Conservation (phyloP, 1,139 yeast species). For the Magnusiomyces magnusii region DNA sequence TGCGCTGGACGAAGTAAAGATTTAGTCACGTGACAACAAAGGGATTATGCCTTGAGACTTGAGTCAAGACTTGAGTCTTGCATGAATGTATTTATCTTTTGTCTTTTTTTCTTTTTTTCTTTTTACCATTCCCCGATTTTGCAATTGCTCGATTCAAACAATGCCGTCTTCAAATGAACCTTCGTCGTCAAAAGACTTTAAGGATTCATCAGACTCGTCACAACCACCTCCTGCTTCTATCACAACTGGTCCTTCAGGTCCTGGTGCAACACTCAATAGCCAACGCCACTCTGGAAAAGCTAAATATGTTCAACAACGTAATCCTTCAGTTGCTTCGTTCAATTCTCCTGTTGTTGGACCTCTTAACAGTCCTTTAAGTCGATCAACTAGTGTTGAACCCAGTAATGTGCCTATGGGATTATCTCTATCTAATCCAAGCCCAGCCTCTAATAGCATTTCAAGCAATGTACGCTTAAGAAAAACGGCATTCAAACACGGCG, state of each 20-base stretch:
- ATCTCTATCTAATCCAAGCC: background rate
- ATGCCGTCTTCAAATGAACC: background rate
- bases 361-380: background rate
- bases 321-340: background rate
- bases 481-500: background rate
- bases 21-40: background rate
- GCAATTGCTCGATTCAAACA: background rate
- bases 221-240: background rate
- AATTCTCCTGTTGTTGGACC: background rate
- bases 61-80: too few relatives aligned
- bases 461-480: background rate
- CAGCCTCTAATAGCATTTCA: background rate
- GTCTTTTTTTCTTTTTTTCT: background rate
- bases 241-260: background rate
- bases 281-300: background rate
- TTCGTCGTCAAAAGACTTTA: background rate
- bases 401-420: background rate
- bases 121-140: background rate
- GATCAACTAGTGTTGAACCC: background rate
- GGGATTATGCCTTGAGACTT: background rate
- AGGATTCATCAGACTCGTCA: background rate
- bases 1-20: background rate
- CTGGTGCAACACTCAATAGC: background rate
- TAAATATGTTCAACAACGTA: background rate
- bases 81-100: background rate